Evolutionary conservation across 176 grass and related monocot genomes (phyloP).

Genomic region (Dendrocalamus sinicus): DNA sequence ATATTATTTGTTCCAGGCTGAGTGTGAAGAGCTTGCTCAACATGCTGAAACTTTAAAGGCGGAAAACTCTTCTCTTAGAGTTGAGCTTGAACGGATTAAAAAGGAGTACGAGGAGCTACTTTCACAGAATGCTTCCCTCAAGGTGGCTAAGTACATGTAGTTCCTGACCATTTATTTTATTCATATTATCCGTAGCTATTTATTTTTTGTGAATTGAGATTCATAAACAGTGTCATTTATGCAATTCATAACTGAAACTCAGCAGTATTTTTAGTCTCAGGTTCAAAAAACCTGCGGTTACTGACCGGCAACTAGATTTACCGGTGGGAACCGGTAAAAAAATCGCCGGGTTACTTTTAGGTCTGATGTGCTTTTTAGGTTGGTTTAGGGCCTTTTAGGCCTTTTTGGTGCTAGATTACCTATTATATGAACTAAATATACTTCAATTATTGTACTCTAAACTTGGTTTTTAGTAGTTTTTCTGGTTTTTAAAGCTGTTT

Average conservation of each 20-base stretch:
- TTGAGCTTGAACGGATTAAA: slow-evolving; percentile 74
- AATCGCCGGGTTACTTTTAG: no score
- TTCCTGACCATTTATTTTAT: not conserved
- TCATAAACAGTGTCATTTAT: not conserved
- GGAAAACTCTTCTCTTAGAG: slow-evolving; percentile 79
- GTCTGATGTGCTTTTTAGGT: no score
- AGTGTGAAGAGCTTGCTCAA: slow-evolving; percentile 87
- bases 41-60: slow-evolving; percentile 74
- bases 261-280: not conserved
- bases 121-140: slow-evolving; percentile 81
- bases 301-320: no score
- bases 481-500: no score
- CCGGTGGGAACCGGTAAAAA: no score
- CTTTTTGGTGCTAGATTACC: no score
- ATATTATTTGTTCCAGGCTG: slow-evolving; percentile 53
- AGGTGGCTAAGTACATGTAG: slow-evolving; percentile 49
- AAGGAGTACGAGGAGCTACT: slow-evolving; percentile 78
- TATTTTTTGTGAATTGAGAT: not conserved
- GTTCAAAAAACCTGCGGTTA: no score
- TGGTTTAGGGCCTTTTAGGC: no score
- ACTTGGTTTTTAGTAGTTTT: no score
- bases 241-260: not conserved
- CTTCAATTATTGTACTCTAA: no score
- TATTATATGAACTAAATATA: no score
- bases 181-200: not conserved